Evolutionary conservation across 1,284 basidiomycete genomes (phyloP).

Genomic region (Hemileia vastatrix): DNA sequence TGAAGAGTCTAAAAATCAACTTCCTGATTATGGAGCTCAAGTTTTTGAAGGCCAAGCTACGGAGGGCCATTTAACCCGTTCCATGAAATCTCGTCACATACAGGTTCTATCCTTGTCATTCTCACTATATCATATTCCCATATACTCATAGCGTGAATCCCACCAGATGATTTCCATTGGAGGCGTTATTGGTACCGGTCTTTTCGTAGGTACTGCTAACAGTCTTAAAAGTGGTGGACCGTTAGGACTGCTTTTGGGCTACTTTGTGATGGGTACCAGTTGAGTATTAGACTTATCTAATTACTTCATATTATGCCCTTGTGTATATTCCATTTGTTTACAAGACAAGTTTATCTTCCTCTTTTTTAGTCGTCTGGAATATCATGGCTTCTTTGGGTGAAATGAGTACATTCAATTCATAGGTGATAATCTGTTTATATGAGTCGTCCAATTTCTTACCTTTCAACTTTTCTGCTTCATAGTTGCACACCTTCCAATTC

Average conservation of each 20-base stretch:
- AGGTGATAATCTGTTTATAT: too few species aligned
- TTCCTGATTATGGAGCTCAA: too few species aligned
- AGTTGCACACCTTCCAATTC: constrained; percentile 16
- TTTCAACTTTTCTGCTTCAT: background rate
- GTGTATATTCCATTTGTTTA: background rate
- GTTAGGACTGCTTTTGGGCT: constrained; percentile 11
- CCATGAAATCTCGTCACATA: constrained; percentile 11
- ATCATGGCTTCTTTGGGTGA: constrained; percentile 20
- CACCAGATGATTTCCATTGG: constrained; percentile 21
- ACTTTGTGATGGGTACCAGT: constrained; percentile 13
- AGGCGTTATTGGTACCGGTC: constrained; percentile 19
- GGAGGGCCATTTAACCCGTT: too few species aligned
- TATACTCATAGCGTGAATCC: background rate
- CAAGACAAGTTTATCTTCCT: too few species aligned
- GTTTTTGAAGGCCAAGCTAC: too few species aligned
- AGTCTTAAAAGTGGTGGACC: constrained; percentile 10
- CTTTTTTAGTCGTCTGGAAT: constrained; percentile 10
- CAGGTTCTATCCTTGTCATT: too few species aligned
- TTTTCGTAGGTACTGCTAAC: constrained; percentile 17
- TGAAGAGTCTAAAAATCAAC: too few species aligned
- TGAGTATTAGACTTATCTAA: background rate
- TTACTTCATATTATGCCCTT: background rate
- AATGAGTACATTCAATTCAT: constrained; percentile 16
- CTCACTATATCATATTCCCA: background rate
- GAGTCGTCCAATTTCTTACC: too few species aligned